Evolutionary conservation across 2,329 filamentous ascomycete genomes (phyloP).

Genomic region (Nothophoma quercina): DNA sequence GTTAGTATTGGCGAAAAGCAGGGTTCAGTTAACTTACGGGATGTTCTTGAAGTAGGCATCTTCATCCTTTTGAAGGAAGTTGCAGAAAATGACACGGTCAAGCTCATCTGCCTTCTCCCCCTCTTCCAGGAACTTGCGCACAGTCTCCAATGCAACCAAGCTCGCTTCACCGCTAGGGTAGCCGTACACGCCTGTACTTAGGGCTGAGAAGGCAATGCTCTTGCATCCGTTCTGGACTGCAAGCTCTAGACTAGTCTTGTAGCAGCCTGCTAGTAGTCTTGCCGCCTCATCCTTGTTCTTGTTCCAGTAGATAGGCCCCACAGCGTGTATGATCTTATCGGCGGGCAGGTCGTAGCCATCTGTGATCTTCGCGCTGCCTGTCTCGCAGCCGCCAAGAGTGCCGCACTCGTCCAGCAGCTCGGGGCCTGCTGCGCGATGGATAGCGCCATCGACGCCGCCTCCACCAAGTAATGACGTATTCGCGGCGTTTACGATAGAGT

Average conservation of each 20-base stretch:
- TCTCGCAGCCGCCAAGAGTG: constrained; percentile 74
- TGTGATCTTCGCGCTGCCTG: constrained; percentile 85
- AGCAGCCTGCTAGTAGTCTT: constrained; percentile 67
- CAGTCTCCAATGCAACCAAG: constrained; percentile 70
- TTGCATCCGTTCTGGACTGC: constrained; percentile 71
- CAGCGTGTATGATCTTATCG: constrained; percentile 84
- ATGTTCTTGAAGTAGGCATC: constrained; percentile 72
- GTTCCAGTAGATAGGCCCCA: constrained; percentile 78
- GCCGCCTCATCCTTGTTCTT: constrained; percentile 50
- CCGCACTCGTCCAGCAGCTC: constrained; percentile 74
- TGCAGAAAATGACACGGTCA: constrained; percentile 83
- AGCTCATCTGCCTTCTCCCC: constrained; percentile 59
- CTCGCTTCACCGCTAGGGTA: constrained; percentile 81
- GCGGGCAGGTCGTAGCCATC: constrained; percentile 77
- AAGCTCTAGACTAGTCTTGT: constrained; percentile 74
- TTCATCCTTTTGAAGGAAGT: constrained; percentile 80
- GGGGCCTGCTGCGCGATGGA: constrained; percentile 81
- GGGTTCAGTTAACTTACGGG: constrained; percentile 68
- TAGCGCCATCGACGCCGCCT: constrained; percentile 80
- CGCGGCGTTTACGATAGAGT: constrained; percentile 92
- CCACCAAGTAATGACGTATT: constrained; percentile 81
- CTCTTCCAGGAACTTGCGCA: constrained; percentile 62
- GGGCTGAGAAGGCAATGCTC: constrained; percentile 80
- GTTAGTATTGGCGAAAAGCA: background rate
- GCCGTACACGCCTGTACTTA: constrained; percentile 90